Conservation (phyloP, 306 rosid genomes). For the Lathyrus sativus region DNA sequence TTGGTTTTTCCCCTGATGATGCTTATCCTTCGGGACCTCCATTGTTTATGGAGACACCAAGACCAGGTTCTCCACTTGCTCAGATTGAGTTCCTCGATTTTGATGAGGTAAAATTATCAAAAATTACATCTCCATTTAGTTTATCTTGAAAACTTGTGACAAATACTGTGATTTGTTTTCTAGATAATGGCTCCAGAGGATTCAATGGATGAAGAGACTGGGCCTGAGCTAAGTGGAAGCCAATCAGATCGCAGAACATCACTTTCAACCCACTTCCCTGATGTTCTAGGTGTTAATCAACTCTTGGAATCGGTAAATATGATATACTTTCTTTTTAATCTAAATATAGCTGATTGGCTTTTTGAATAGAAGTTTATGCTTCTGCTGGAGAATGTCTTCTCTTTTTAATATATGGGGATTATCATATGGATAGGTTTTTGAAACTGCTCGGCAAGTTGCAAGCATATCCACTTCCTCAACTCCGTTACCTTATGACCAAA, state of each 20-base stretch:
- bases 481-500: slow-evolving; percentile 86
- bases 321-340: slow-evolving; percentile 17
- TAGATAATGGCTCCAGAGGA: slow-evolving; percentile 62
- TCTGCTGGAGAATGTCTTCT: slow-evolving; percentile 31
- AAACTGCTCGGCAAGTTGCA: slow-evolving; percentile 92
- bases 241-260: slow-evolving; percentile 83
- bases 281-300: slow-evolving; percentile 79
- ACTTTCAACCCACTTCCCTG: slow-evolving; percentile 57
- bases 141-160: slow-evolving; percentile 31
- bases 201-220: slow-evolving; percentile 68
- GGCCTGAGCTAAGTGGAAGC: slow-evolving; percentile 75
- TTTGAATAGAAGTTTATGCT: slow-evolving; percentile 34
- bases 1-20: slow-evolving; percentile 87
- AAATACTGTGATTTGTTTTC: slow-evolving; percentile 37
- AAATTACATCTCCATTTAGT: slow-evolving; percentile 37
- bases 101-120: slow-evolving; percentile 62
- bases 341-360: slow-evolving; percentile 15
- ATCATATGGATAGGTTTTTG: slow-evolving; percentile 66
- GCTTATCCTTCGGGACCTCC: slow-evolving; percentile 87
- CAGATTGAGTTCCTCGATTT: slow-evolving; percentile 64
- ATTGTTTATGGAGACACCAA: slow-evolving; percentile 90
- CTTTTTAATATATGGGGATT: slow-evolving; percentile 29
- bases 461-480: slow-evolving; percentile 70
- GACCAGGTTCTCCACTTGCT: slow-evolving; percentile 77
- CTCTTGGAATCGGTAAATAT: slow-evolving; percentile 90